Evolutionary conservation across 1,284 basidiomycete genomes (phyloP).

Genomic region (Apiotrichum gracile): DNA sequence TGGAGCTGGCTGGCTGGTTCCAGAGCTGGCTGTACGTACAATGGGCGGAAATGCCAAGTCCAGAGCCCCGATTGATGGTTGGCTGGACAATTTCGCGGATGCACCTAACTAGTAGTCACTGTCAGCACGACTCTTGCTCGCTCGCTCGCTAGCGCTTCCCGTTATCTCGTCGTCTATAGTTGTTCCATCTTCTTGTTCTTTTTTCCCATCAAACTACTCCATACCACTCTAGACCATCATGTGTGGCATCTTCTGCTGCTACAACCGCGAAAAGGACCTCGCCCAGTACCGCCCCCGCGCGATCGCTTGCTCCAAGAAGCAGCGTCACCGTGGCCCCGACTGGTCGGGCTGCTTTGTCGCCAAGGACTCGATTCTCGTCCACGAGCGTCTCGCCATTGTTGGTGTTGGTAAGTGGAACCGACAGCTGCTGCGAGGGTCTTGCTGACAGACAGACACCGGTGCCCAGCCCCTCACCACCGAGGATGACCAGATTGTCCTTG

Average conservation of each 20-base stretch:
- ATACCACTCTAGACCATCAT: slow-evolving; percentile 50
- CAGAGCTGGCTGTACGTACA: no score
- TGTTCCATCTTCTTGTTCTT: background rate
- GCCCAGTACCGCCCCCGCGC: slow-evolving; percentile 62
- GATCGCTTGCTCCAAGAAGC: slow-evolving; percentile 78
- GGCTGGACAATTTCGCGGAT: no score
- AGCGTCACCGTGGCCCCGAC: slow-evolving; percentile 89
- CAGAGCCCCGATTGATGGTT: no score
- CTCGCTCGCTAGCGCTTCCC: background rate
- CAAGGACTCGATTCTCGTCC: slow-evolving; percentile 71
- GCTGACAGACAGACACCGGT: slow-evolving; percentile 68
- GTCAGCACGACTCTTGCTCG: no score
- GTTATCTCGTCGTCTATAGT: background rate
- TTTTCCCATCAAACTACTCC: background rate
- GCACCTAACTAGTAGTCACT: no score
- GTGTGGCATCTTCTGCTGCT: slow-evolving; percentile 85
- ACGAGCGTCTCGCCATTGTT: slow-evolving; percentile 92
- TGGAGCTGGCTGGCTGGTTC: no score
- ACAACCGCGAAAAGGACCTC: slow-evolving; percentile 70
- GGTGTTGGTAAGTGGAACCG: slow-evolving; percentile 73
- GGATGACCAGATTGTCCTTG: slow-evolving; percentile 77
- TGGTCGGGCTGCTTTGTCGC: slow-evolving; percentile 92
- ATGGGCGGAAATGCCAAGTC: no score
- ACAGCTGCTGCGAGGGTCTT: no score
- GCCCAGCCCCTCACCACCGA: slow-evolving; percentile 90